Percentiles rank a stretch among this genome's conserved stretches.
Evolutionary conservation across 1,284 basidiomycete genomes (phyloP).

Genomic region (Xerocomus cyaneibrunnescens): DNA sequence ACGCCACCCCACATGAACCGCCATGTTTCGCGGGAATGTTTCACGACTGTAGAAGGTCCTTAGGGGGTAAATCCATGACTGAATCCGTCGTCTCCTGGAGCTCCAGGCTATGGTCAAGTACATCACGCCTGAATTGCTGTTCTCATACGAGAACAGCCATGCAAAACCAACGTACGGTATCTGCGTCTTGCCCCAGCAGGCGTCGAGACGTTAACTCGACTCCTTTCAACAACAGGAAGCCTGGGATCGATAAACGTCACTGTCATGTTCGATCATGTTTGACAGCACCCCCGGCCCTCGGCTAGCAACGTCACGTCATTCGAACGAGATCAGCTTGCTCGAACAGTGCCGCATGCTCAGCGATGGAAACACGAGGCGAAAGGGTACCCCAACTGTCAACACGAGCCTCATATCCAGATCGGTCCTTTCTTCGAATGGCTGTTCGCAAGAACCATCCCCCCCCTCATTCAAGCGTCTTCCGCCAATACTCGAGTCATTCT

Average conservation of each 20-base stretch:
- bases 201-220: constrained; percentile 10
- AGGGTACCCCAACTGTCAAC: not conserved
- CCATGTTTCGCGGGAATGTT: constrained; percentile 23
- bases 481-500: not conserved
- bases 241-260: constrained; percentile 1
- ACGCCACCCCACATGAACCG: not conserved
- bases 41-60: not conserved
- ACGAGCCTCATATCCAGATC: not conserved
- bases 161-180: not conserved
- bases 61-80: not conserved
- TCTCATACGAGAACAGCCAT: not conserved
- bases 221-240: not conserved
- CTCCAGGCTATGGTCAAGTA: not conserved
- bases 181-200: not conserved
- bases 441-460: not conserved
- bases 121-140: not conserved
- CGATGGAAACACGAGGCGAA: constrained; percentile 24
- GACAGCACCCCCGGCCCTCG: not conserved
- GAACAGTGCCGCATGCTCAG: not conserved
- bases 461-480: not conserved
- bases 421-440: not conserved
- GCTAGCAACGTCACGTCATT: not conserved
- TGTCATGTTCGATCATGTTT: not conserved
- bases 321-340: constrained; percentile 7
- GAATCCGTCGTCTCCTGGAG: not conserved